A percentile compares a stretch with the other conserved stretches of the same genome.
phyloP scores from a whole-genome alignment of 805 yeast genomes.

The Kazachstania martiniae region DNA sequence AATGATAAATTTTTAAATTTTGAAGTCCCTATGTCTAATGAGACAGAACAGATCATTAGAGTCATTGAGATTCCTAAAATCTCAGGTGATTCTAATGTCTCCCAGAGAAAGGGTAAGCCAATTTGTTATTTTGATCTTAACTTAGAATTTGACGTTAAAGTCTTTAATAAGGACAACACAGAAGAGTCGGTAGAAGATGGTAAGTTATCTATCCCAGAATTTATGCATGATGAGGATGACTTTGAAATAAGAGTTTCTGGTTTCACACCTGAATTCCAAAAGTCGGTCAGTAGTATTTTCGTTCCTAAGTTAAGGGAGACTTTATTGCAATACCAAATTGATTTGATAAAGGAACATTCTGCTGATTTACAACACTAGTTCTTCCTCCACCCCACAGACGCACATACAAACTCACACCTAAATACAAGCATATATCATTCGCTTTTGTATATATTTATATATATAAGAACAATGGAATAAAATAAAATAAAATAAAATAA shows the following conservation, averaged over 20 bases:
- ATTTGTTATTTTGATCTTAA: conserved; percentile 63
- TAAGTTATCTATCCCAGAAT: conserved; percentile 47
- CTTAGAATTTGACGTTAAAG: conserved; percentile 30
- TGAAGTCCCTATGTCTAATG: conserved; percentile 4
- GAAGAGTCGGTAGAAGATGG: conserved; percentile 33
- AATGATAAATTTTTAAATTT: conserved; percentile 27
- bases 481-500: background rate
- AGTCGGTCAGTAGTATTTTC: conserved; percentile 34
- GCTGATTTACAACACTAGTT: conserved; percentile 45
- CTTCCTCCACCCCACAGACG: too few relatives aligned
- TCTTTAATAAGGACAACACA: conserved; percentile 16
- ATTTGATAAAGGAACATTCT: conserved; percentile 51
- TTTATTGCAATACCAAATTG: conserved; percentile 50
- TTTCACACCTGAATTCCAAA: conserved; percentile 30
- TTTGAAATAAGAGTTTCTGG: conserved; percentile 47
- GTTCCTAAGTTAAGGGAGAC: conserved; percentile 41
- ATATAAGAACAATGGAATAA: conserved; percentile 1
- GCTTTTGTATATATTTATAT: conserved; percentile 3
- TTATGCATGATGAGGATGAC: conserved; percentile 67
- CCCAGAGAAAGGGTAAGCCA: conserved; percentile 75
- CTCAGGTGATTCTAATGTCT: conserved; percentile 70
- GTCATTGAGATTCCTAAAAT: conserved; percentile 35
- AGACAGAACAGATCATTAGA: conserved; percentile 14
- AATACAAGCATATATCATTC: background rate
- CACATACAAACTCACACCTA: too few relatives aligned